Evolutionary conservation across 768 basidiomycete genomes (phyloP), one percentile per base, ranked within the genome.

Genomic region (Clathrus columnatus): DNA sequence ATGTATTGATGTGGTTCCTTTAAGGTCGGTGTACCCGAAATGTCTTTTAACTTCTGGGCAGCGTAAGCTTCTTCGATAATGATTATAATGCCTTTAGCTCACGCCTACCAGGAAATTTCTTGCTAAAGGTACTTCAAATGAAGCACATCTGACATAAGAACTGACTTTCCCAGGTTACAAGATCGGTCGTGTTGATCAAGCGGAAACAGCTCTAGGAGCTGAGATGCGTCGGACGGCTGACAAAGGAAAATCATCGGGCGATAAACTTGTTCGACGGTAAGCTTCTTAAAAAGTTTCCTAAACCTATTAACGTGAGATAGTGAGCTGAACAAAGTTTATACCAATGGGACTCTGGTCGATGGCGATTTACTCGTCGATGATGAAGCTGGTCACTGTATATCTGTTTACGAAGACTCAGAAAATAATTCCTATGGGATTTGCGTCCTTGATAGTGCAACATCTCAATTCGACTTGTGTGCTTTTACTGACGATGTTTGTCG

Each of bases 21-120:
- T 57, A n/a, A 91, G 90, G 90, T 95, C 51, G 96, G 96, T 32
- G 94, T 98, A 5, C 96, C 96, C 0, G 96, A 98, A 65, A 83
- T 80, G 70, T 83, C 84, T 1, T 94, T 99, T 70, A 91, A 94
- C 63, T 86, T 87, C 63, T 94, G 89, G 90, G 87, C 87, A 17
- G 87, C 88, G 83, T 88, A 68, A 72, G 83, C 77, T 6, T 8
- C 54, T 41, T 30, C 16, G 24, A 21, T 2, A 52, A 18, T 51
- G 21, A 41, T 28, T 46, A 49, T 30, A 56, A 32, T 47, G 21
- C 32, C 27, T 30, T 29, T 30, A 7, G 23, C 4, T 44, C 46
- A 16, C 36, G 28, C n/a, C 10, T 29, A 26, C 51, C 56, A 87
- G 85, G 2, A 91, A 91, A 73, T 91, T 91, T 61, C 78, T 91